These are phyloP conservation scores for Bacidia rubella DNA, from an alignment of 495 filamentous ascomycete species.

Conservation along the genomic window DNA sequence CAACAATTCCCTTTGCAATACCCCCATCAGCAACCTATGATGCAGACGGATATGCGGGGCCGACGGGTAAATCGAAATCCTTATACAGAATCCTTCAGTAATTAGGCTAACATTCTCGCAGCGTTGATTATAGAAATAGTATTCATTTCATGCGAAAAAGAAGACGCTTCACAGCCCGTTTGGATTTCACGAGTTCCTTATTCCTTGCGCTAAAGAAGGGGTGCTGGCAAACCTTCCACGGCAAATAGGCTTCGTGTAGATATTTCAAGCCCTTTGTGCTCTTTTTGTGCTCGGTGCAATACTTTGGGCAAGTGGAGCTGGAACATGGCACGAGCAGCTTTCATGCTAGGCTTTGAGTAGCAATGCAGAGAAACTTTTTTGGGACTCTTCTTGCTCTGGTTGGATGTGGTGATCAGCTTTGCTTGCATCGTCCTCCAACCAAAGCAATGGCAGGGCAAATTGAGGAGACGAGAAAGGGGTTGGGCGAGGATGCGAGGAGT, in stretches of 20 bases:
- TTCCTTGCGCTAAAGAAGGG: not conserved
- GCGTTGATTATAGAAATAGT: not conserved
- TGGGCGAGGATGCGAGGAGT: not conserved
- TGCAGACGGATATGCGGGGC: conserved; percentile 26
- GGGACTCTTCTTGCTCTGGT: not conserved
- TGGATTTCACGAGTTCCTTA: not conserved
- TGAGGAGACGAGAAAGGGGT: not conserved
- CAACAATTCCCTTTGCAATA: conserved; percentile 41
- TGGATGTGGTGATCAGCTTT: not conserved
- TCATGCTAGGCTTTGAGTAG: too few species aligned
- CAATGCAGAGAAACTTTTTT: not conserved
- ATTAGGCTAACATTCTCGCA: not conserved
- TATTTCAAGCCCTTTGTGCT: not conserved
- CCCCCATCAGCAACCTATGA: conserved; percentile 33
- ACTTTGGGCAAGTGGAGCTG: not conserved
- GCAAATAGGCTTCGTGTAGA: not conserved
- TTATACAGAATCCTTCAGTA: not conserved
- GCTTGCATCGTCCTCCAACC: not conserved
- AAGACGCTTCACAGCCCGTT: not conserved
- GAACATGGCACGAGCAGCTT: not conserved
- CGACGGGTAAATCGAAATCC: conserved; percentile 30
- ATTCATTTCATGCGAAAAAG: not conserved
- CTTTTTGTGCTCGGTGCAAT: not conserved
- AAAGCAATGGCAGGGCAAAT: too few species aligned
- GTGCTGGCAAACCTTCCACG: not conserved